Evolutionary conservation across 2,329 filamentous ascomycete genomes (phyloP).

Genomic region (Aureobasidium sp.): DNA sequence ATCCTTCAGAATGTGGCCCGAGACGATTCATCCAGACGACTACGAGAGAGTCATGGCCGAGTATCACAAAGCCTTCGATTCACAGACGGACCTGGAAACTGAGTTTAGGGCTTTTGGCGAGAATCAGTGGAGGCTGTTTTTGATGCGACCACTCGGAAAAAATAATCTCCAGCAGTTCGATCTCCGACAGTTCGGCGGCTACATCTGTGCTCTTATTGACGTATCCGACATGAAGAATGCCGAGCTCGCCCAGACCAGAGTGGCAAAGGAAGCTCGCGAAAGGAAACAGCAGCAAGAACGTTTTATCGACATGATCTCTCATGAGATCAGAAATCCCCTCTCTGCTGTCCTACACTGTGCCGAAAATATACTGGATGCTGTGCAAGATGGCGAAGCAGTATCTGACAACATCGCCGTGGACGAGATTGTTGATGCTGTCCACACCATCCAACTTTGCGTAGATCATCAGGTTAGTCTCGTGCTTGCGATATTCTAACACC

Average conservation of each 20-base stretch:
- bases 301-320: constrained; percentile 38
- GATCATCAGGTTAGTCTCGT: constrained; percentile 26
- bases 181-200: constrained; percentile 30
- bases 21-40: constrained; percentile 36
- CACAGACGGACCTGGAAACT: constrained; percentile 29
- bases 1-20: constrained; percentile 36
- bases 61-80: constrained; percentile 34
- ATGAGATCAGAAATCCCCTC: constrained; percentile 29
- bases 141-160: constrained; percentile 34
- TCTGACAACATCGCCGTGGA: constrained; percentile 15
- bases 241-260: constrained; percentile 32
- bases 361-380: constrained; percentile 31
- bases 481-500: background rate
- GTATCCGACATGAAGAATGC: constrained; percentile 38
- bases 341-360: constrained; percentile 33
- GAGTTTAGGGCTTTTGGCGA: constrained; percentile 33
- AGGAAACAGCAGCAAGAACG: constrained; percentile 37
- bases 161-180: constrained; percentile 25
- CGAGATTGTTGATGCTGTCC: constrained; percentile 20
- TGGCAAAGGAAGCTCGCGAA: constrained; percentile 34
- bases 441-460: constrained; percentile 34
- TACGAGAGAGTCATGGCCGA: constrained; percentile 36
- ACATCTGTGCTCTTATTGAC: constrained; percentile 38
- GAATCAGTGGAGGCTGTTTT: constrained; percentile 32
- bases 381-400: constrained; percentile 13